These are phyloP conservation scores for Trametopsis cervina DNA, from an alignment of 768 basidiomycete genomes.

Conservation along the genomic window DNA sequence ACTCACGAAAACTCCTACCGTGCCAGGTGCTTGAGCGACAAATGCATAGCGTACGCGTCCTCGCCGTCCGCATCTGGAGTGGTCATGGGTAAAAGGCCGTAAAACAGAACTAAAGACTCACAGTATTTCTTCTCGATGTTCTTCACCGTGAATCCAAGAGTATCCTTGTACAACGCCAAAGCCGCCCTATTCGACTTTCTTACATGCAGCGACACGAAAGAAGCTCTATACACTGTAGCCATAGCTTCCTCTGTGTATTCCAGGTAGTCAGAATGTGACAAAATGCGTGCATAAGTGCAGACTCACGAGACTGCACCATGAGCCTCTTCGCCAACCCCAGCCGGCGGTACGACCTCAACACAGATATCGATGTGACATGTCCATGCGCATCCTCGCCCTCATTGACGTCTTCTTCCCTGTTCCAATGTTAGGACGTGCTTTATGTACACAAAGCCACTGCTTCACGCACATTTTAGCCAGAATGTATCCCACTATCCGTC, in stretches of 20 bases:
- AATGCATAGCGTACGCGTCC: conserved; percentile 88
- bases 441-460: background rate
- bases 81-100: background rate
- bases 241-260: conserved; percentile 74
- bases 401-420: conserved; percentile 59
- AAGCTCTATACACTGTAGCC: conserved; percentile 78
- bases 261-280: background rate
- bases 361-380: conserved; percentile 96
- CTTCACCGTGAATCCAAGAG: conserved; percentile 82
- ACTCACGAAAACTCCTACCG: conserved; percentile 3
- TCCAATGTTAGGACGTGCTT: no score
- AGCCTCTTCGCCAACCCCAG: conserved; percentile 90
- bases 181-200: conserved; percentile 94
- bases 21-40: conserved; percentile 40
- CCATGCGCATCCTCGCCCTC: conserved; percentile 66
- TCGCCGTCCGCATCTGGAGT: conserved; percentile 88
- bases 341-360: conserved; percentile 84
- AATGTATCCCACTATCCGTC: conserved; percentile 90
- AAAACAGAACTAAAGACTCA: conserved; percentile 36
- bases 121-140: conserved; percentile 88
- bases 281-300: background rate
- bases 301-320: conserved; percentile 88
- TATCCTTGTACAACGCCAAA: conserved; percentile 80
- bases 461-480: conserved; percentile 89
- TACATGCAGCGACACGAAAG: conserved; percentile 85